Evolutionary conservation across 345 rosid species (phyloP), one percentile per base, ranked within the genome.

Genomic region (Cardiospermum halicacabum): DNA sequence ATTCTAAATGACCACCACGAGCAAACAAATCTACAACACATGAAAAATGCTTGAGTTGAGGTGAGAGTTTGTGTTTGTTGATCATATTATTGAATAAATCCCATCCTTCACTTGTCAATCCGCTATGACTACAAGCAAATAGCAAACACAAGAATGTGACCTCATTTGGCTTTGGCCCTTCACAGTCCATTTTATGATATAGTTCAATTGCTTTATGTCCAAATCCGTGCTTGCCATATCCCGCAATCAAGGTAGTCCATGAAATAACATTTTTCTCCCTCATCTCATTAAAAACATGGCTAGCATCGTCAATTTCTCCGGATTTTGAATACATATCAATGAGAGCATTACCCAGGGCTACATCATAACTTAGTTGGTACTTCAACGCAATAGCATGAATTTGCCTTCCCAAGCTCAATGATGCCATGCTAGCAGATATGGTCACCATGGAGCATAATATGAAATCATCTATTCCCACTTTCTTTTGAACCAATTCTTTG

Each of bases 311-410:
- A 22, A 87, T 77, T 60, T 81, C 81, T 39, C 95, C 97, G 62
- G 75, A 85, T 80, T 90, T 90, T 53, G 89, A 81, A 53, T 87
- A 87, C 97, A 87, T 84, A 67, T 87, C 85, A 58, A 90, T 78
- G 60, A 87, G 77, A 30, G 92, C 84, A 78, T 87, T 87, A 50
- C 86, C 74, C 58, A 85, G 67, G 5, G 76, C 77, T 61, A 73
- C 69, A 74, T 82, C 93, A 48, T 72, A 73, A 54, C 62, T 69
- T 21, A 83, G 56, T 36, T 75, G 80, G 55, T 63, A 74, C 58
- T 91, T 88, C 22, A 83, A 30, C 51, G 82, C 76, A 22, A 82
- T 67, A 54, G 85, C 77, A 74, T 86, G 93, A 24, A 91, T 68
- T 72, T 91, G 93, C 65, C 80, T 84, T 75, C 96, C 96, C 67